Percentiles rank a stretch among this genome's conserved stretches.
These are phyloP conservation scores for Talaromyces adpressus DNA, from an alignment of 495 filamentous ascomycete species.

Conservation along the genomic window DNA sequence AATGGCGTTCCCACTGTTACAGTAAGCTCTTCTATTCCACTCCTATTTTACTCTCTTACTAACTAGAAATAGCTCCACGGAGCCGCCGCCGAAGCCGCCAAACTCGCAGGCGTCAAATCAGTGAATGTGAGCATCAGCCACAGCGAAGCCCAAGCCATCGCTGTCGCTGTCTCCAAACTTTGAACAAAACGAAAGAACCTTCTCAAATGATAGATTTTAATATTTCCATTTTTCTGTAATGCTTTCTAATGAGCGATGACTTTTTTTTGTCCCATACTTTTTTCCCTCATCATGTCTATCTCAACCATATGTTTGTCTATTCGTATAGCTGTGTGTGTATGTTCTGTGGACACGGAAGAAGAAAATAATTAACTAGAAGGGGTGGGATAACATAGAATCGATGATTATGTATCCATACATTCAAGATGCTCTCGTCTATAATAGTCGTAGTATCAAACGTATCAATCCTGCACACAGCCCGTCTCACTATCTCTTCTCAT, in stretches of 20 bases:
- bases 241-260: slow-evolving; percentile 9
- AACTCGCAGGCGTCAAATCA: slow-evolving; percentile 74
- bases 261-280: slow-evolving; percentile 3
- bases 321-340: background rate
- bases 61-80: slow-evolving; percentile 65
- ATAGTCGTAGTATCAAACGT: too few relatives aligned
- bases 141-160: slow-evolving; percentile 83
- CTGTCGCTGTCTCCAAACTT: slow-evolving; percentile 79
- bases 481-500: background rate
- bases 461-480: too few relatives aligned
- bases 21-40: slow-evolving; percentile 71
- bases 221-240: background rate
- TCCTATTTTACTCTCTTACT: slow-evolving; percentile 28
- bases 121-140: slow-evolving; percentile 93
- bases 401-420: background rate
- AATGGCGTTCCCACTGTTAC: slow-evolving; percentile 76
- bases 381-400: background rate
- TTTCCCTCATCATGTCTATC: background rate
- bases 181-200: slow-evolving; percentile 22
- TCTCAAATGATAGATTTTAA: background rate
- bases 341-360: background rate
- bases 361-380: background rate
- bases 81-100: slow-evolving; percentile 70
- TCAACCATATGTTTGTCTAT: background rate
- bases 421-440: too few relatives aligned